Base-by-base conservation (phyloP, 495 filamentous ascomycete species). In the Tuber umbilicatum region DNA sequence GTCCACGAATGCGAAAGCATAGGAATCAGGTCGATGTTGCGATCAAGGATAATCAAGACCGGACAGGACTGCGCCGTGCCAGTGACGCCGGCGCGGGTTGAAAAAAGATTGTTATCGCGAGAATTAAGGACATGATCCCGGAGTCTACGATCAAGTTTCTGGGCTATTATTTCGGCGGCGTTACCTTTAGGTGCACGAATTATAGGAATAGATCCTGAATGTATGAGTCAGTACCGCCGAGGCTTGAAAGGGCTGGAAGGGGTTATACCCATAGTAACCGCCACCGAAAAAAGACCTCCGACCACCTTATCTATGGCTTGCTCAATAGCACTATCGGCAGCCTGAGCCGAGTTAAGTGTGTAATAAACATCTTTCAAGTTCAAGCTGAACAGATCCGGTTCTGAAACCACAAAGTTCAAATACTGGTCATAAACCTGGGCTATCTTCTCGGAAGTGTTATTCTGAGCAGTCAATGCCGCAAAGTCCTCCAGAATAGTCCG, bases 1-100 rank as follows among this genome's bases (percentile, higher is more conserved):
- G 94, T 97, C 95, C 95, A 99, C 2, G 94, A 97, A 84, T 99
- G 95, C 37, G 94, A 97, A 1, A 98, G 87, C 96, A 98, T 98
- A n/a, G 96, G 94, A 74, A 97, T 93, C 47, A 98, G 83, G 84
- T 99, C 95, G 37, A 99, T 90, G 76, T 96, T 98, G 75, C 95
- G 91, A 84, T 98, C 95, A 68, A 97, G 82, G 79, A 83, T 82
- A 78, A 85, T 83, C 79, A 86, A 82, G 80, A 85, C 83, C 74
- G 84, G 83, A 38, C 83, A 76, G 72, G 81, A 74, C 71, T 81
- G 71, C 71, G 81, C 79, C 39, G 75, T 73, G 31, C 70, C 23
- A 40, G 75, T 55, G 35, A 76, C 71, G 37, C 72, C 74, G 35
- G 73, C 72, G n/a, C 72, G 75, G 41, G 78, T 67, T 35, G 80